phyloP scores from a whole-genome alignment of 2,329 filamentous ascomycete species.

The Beauveria sp. region DNA sequence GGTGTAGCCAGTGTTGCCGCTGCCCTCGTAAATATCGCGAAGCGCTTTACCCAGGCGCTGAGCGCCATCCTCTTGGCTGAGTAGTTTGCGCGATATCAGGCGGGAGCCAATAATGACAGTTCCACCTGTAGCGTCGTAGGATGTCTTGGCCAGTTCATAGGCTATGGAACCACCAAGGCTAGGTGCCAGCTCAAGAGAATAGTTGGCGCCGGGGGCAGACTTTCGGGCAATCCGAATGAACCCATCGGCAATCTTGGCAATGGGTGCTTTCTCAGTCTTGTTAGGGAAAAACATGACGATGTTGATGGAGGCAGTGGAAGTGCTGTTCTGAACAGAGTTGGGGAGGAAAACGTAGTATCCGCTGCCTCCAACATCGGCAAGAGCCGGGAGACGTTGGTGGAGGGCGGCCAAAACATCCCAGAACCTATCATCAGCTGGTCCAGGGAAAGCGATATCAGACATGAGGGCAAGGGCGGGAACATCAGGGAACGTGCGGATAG shows the following conservation, averaged over 20 bases:
- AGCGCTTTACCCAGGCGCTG: slow-evolving; percentile 19
- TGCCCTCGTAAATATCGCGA: slow-evolving; percentile 10
- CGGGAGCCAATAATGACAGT: slow-evolving; percentile 16
- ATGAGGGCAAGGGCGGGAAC: slow-evolving; percentile 23
- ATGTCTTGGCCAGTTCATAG: slow-evolving; percentile 8
- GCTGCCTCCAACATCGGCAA: slow-evolving; percentile 28
- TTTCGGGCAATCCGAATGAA: slow-evolving; percentile 1
- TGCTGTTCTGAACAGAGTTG: slow-evolving; percentile 11
- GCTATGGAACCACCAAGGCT: background rate
- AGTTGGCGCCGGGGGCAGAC: slow-evolving; percentile 1
- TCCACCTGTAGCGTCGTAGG: slow-evolving; percentile 16
- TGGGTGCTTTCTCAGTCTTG: slow-evolving; percentile 8
- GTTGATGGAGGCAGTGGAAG: background rate
- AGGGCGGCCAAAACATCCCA: slow-evolving; percentile 23
- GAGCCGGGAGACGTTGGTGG: slow-evolving; percentile 24
- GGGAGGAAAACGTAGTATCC: slow-evolving; percentile 28
- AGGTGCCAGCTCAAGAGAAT: background rate
- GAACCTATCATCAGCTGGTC: slow-evolving; percentile 21
- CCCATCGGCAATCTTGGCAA: background rate
- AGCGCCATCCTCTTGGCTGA: slow-evolving; percentile 18
- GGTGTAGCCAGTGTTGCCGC: slow-evolving; percentile 13
- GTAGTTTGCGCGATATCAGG: slow-evolving; percentile 19
- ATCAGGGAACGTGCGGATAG: slow-evolving; percentile 32
- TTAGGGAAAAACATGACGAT: slow-evolving; percentile 11
- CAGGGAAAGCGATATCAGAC: slow-evolving; percentile 21